Evolutionary conservation across 202 grass and related monocot genomes (phyloP).

Genomic region (Eragrostis tef): DNA sequence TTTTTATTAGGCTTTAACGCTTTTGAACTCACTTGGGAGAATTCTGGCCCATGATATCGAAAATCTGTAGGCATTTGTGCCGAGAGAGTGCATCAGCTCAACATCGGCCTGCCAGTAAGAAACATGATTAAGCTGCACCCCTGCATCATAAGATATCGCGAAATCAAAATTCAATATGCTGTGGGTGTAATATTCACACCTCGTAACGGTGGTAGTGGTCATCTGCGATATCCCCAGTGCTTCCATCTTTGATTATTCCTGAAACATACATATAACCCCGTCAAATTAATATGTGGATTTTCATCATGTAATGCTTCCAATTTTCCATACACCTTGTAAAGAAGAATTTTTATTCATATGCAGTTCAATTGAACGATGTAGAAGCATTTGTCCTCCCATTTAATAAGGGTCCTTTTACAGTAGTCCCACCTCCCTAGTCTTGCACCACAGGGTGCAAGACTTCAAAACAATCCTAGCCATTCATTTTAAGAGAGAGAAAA

Average conservation of each 20-base stretch:
- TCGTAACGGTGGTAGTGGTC: constrained; percentile 70
- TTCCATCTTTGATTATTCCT: constrained; percentile 54
- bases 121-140: not conserved
- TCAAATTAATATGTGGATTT: too few species aligned
- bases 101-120: constrained; percentile 51
- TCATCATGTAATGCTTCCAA: not conserved
- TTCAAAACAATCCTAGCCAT: too few species aligned
- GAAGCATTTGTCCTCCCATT: not conserved
- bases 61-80: constrained; percentile 67
- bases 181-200: constrained; percentile 32
- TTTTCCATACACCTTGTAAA: not conserved
- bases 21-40: constrained; percentile 60
- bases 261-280: not conserved
- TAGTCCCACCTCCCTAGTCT: too few species aligned
- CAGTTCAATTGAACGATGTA: not conserved
- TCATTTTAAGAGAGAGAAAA: too few species aligned
- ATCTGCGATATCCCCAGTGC: constrained; percentile 61
- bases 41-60: constrained; percentile 74
- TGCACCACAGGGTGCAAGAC: too few species aligned
- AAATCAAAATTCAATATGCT: not conserved
- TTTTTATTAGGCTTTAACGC: not conserved
- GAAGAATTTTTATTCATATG: not conserved
- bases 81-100: constrained; percentile 63
- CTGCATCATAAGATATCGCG: not conserved
- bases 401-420: too few species aligned